Base-by-base conservation (phyloP, 2,329 filamentous ascomycete species). In the Penicillium verrucosum region DNA sequence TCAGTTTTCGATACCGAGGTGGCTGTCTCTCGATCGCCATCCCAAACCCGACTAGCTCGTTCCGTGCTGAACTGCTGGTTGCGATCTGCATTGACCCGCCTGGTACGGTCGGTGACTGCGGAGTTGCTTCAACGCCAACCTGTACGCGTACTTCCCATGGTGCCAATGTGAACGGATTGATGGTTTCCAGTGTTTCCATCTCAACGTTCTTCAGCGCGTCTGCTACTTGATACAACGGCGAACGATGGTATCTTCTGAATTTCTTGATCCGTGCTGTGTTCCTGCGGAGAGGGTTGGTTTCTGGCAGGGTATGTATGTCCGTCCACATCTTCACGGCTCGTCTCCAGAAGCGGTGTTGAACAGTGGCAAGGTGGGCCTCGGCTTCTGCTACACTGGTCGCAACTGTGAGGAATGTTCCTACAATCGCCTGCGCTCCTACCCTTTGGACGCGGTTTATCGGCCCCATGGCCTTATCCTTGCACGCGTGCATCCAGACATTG, bases 381-480 rank as follows among this genome's bases (percentile, higher is more conserved):
- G 58, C 63, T 42, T 66, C 61, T 29, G 46, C 63, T 30, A 66
- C 58, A 4, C 59, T 61, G 8, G 60, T 65, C 46, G 56, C 58
- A 5, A 66, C 61, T 11, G 60, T 66, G 30, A 62, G 48, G 16
- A 64, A 65, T 27, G 56, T 60, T 41, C 54, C 63, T 10, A 60
- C 54, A 48, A 67, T 66, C 0, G 59, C 64, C 41, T 67, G 58
- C n/a, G 58, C 64, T 51, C 62, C 60, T 16, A 65, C 51, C n/a
- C 58, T 58, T 57, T 66, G 54, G 34, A 66, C 54, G 14, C 63
- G 37, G 29, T 65, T 64, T 8, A 66, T 61, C 11, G 48, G 54
- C 32, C 44, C 42, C 6, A 54, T 57, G 29, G 21, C 25, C 14
- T 57, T 58, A 45, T 59, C 27, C 34, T 57, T 57, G 30, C n/a